Evolutionary conservation across 768 basidiomycete genomes (phyloP).

Genomic region (Lepiota venenata): DNA sequence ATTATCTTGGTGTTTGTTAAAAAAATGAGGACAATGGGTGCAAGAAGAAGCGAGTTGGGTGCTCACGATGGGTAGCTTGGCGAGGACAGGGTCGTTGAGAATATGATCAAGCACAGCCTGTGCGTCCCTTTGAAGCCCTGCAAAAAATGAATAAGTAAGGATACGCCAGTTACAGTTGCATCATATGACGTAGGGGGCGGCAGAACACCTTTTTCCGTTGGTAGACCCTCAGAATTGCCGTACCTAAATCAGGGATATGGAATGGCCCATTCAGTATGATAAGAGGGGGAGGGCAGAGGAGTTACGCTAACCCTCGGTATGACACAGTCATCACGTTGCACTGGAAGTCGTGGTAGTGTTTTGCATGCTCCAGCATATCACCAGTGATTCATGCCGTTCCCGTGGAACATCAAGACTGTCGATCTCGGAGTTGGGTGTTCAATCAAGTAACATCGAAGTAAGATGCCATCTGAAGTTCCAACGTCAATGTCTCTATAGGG

Average conservation of each 20-base stretch:
- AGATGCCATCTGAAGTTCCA: constrained; percentile 10
- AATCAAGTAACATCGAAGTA: constrained; percentile 13
- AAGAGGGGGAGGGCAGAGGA: background rate
- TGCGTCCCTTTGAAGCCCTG: constrained; percentile 75
- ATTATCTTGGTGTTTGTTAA: constrained; percentile 41
- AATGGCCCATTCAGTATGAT: background rate
- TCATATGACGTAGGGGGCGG: background rate
- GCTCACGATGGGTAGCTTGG: constrained; percentile 24
- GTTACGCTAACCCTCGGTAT: constrained; percentile 93
- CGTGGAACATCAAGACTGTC: constrained; percentile 87
- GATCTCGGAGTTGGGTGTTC: constrained; percentile 29
- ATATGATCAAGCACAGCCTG: constrained; percentile 77
- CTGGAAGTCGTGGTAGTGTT: constrained; percentile 61
- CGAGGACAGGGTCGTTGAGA: constrained; percentile 49
- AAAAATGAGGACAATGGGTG: too few relatives aligned
- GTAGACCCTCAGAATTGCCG: constrained; percentile 72
- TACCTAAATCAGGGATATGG: constrained; percentile 46
- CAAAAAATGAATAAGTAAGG: background rate
- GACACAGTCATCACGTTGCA: constrained; percentile 88
- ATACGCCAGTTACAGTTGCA: background rate
- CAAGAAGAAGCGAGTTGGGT: background rate
- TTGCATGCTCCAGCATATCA: constrained; percentile 67
- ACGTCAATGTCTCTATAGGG: constrained; percentile 11
- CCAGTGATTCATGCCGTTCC: constrained; percentile 74
- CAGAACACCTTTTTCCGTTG: constrained; percentile 67